phyloP scores from a whole-genome alignment of 306 rosid species.

The Quercus ilex region DNA sequence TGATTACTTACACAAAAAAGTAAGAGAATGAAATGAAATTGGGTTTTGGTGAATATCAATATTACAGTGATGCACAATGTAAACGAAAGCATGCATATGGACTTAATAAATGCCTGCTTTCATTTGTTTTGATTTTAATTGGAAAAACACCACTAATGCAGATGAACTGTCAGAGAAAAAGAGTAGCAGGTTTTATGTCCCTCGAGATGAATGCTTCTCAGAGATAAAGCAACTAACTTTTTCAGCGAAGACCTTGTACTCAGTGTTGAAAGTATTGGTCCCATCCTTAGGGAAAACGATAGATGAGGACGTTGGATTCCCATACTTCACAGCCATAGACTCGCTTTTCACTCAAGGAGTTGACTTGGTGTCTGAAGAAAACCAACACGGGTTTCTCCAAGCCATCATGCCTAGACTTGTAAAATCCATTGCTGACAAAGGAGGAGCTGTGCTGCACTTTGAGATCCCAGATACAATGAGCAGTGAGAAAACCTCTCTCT shows the following conservation, averaged over 20 bases:
- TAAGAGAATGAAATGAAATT: no score
- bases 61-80: no score
- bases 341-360: conserved; percentile 42
- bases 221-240: conserved; percentile 36
- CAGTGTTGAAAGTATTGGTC: conserved; percentile 28
- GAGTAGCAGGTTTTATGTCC: conserved; percentile 38
- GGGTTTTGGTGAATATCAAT: no score
- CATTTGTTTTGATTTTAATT: no score
- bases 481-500: conserved; percentile 21
- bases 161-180: conserved; percentile 42
- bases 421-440: conserved; percentile 17
- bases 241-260: conserved; percentile 27
- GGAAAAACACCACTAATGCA: not conserved
- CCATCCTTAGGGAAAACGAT: conserved; percentile 30
- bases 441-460: conserved; percentile 34
- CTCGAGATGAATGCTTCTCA: conserved; percentile 52
- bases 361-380: conserved; percentile 17
- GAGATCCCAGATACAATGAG: conserved; percentile 43
- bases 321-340: conserved; percentile 41
- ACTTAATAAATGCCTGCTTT: no score
- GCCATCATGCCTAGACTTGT: conserved; percentile 30
- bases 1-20: no score
- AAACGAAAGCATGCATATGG: no score
- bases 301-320: conserved; percentile 34
- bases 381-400: conserved; percentile 1